Evolutionary conservation across 2,329 filamentous ascomycete species (phyloP).

Genomic region (Helotiales sp.): DNA sequence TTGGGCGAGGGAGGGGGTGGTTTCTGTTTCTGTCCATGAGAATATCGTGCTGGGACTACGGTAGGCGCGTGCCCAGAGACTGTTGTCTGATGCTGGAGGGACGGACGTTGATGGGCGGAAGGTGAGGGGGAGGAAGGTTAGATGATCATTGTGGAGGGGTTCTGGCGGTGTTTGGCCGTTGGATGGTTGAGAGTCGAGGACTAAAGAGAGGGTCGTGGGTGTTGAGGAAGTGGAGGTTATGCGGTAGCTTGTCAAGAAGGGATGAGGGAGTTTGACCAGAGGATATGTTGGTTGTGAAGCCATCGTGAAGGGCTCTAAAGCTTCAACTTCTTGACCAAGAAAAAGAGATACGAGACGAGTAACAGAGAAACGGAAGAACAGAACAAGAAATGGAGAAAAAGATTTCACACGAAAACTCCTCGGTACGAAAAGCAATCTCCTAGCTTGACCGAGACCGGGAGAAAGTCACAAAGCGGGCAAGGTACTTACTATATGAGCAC

Average conservation of each 20-base stretch:
- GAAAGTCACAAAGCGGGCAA: neutral
- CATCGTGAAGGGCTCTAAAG: neutral
- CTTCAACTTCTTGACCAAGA: neutral
- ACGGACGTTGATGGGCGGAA: conserved; percentile 30
- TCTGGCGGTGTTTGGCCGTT: conserved; percentile 27
- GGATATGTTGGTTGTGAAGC: conserved; percentile 24
- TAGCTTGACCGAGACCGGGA: conserved; percentile 7
- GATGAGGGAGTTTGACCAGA: conserved; percentile 32
- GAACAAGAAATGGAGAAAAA: neutral
- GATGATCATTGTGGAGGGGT: conserved; percentile 40
- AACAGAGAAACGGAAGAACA: neutral
- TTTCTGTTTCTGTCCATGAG: conserved; percentile 42
- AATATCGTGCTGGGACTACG: conserved; percentile 43
- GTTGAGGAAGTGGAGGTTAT: conserved; percentile 18
- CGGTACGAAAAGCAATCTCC: neutral
- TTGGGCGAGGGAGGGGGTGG: conserved; percentile 43
- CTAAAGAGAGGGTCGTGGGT: conserved; percentile 23
- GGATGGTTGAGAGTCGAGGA: conserved; percentile 20
- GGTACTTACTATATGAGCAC: no score
- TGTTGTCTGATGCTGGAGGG: conserved; percentile 44
- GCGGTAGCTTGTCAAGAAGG: conserved; percentile 31
- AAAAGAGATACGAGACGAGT: neutral
- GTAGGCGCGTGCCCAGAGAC: conserved; percentile 43
- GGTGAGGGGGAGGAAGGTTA: conserved; percentile 40
- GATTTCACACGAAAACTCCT: neutral